phyloP scores from a whole-genome alignment of 2,329 filamentous ascomycete genomes.

The Cladophialophora exuberans region DNA sequence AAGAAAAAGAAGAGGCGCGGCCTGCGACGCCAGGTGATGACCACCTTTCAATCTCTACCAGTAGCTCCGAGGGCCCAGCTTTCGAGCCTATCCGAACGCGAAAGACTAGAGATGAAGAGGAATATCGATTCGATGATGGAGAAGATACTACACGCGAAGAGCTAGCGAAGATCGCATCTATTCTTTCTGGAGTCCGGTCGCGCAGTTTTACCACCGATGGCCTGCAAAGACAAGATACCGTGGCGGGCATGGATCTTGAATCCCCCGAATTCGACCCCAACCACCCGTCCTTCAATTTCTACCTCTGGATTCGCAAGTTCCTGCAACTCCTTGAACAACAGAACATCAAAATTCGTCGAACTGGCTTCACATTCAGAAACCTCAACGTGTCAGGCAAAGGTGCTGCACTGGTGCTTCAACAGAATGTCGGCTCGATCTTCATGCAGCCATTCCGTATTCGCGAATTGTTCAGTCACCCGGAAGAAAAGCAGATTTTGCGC shows the following conservation, averaged over 20 bases:
- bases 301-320: conserved; percentile 28
- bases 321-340: conserved; percentile 25
- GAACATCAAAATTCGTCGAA: conserved; percentile 17
- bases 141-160: conserved; percentile 17
- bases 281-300: conserved; percentile 27
- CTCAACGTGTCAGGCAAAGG: conserved; percentile 68
- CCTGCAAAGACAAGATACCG: conserved; percentile 26
- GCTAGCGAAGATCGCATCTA: conserved; percentile 24
- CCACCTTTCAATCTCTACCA: conserved; percentile 36
- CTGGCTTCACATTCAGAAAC: conserved; percentile 66
- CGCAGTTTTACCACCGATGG: conserved; percentile 10
- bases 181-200: conserved; percentile 22
- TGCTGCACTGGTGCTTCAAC: conserved; percentile 68
- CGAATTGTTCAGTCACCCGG: conserved; percentile 57
- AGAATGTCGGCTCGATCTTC: conserved; percentile 65
- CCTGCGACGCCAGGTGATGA: not conserved
- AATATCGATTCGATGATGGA: conserved; percentile 24
- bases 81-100: conserved; percentile 30
- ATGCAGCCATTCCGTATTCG: conserved; percentile 60
- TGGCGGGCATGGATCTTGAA: conserved; percentile 26
- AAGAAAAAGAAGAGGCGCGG: not conserved
- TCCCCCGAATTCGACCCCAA: conserved; percentile 29
- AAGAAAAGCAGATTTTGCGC: conserved; percentile 59
- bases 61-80: conserved; percentile 36
- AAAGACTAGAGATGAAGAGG: conserved; percentile 22